Evolutionary conservation across 129 eudicot genomes (phyloP), one percentile per base, ranked within the genome.

Genomic region (Glebionis coronaria): DNA sequence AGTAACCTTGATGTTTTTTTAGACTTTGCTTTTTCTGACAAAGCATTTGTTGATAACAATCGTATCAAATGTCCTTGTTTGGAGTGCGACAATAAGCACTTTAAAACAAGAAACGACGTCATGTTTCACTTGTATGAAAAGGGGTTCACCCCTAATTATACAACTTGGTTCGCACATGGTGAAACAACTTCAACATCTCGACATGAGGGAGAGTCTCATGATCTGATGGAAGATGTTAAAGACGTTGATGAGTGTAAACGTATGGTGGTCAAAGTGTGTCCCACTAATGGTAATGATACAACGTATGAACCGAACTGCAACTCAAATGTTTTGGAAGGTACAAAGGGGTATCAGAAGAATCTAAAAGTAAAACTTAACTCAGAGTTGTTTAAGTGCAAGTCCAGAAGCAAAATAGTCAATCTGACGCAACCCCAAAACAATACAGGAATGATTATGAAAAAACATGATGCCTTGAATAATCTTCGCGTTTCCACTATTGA

Each of bases 91-190:
- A 63, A 3, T 63, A 6, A 9, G 12, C 28, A 21, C 12, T 63
- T 20, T 19, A 25, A 12, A 21, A 12, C 45, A 20, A 63, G 55
- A 63, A 35, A 21, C 5, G 53, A 4, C 0, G 55, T 63, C 12
- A 60, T 3, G 25, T 4, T 60, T 12, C 46, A 60, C 46, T 42
- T 62, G 67, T 62, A 16, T 20, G 44, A 62, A 27, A 42, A 35
- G 1, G 28, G 67, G 67, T 62, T 42, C 9, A 62, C 44, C 9
- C 31, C 11, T 45, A 42, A 25, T 46, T 46, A 45, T 13, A 65
- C 70, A 47, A 25, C 38, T n/a, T 10, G 45, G 44, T 35, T 13
- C 23, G 57, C n/a, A 65, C 65, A 46, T 46, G 56, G 56, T 65
- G 65, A 31, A 46, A 46, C 62, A 59, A 59, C n/a, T 9, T 1